Conservation (phyloP, 768 basidiomycete genomes). For the Boletus vinaceobasis region DNA sequence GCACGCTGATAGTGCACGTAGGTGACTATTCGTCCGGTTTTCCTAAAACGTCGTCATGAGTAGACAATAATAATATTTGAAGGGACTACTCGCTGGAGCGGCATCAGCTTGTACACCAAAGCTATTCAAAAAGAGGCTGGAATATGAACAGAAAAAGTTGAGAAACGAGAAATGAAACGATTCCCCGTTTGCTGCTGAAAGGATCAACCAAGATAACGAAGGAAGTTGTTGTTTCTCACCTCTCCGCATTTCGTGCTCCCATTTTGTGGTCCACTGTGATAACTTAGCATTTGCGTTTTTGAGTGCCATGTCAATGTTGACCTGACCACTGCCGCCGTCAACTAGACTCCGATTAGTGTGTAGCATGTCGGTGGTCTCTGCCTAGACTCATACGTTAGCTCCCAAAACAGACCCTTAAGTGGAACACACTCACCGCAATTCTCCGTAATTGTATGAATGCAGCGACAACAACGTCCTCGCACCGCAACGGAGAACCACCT, state of each 20-base stretch:
- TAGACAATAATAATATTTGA: background rate
- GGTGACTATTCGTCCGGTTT: slow-evolving; percentile 55
- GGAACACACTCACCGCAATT: slow-evolving; percentile 58
- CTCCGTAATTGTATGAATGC: slow-evolving; percentile 75
- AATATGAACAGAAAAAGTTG: slow-evolving; percentile 71
- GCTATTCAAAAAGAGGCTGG: slow-evolving; percentile 79
- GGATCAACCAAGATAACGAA: slow-evolving; percentile 1
- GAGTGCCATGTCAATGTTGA: slow-evolving; percentile 71
- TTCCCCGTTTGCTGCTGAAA: slow-evolving; percentile 58
- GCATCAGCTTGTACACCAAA: slow-evolving; percentile 71
- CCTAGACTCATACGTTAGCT: slow-evolving; percentile 36
- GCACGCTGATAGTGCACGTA: slow-evolving; percentile 68
- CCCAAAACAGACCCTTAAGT: background rate
- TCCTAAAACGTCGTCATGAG: slow-evolving; percentile 36
- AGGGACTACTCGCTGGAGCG: slow-evolving; percentile 44
- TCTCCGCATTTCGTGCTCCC: slow-evolving; percentile 71
- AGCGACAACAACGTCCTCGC: slow-evolving; percentile 78
- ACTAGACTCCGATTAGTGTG: slow-evolving; percentile 47
- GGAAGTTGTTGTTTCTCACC: slow-evolving; percentile 37
- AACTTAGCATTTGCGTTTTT: slow-evolving; percentile 70
- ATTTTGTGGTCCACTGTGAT: slow-evolving; percentile 66
- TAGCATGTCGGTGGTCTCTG: slow-evolving; percentile 77
- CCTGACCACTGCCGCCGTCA: slow-evolving; percentile 50
- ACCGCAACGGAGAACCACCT: slow-evolving; percentile 49
- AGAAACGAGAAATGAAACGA: slow-evolving; percentile 75